Conservation (phyloP, 2,329 filamentous ascomycete species). For the Cercospora beticola region DNA sequence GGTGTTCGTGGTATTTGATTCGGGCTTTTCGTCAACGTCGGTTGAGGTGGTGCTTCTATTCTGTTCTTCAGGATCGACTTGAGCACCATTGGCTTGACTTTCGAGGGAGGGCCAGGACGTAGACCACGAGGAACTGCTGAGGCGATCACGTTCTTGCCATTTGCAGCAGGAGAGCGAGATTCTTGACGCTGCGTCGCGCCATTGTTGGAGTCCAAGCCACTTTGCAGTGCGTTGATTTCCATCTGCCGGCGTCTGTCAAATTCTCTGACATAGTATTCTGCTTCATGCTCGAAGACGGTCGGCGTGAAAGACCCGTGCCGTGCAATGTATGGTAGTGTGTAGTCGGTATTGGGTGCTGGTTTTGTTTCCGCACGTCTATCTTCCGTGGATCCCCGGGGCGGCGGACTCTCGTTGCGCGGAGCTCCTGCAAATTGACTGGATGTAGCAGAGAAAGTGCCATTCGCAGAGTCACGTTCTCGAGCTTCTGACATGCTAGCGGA, state of each 20-base stretch:
- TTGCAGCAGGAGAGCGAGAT: background rate
- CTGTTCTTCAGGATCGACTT: background rate
- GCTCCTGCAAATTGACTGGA: background rate
- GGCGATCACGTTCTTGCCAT: background rate
- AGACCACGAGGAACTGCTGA: background rate
- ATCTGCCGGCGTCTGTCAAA: background rate
- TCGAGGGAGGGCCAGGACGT: background rate
- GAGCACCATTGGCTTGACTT: background rate
- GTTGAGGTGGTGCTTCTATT: background rate
- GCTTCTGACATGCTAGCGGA: background rate
- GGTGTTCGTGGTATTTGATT: background rate
- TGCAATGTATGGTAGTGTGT: background rate
- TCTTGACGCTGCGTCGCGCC: background rate
- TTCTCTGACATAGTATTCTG: background rate
- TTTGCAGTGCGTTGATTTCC: background rate
- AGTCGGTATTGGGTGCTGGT: background rate
- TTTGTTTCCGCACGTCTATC: background rate
- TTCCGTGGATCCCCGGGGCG: background rate
- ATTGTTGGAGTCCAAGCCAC: background rate
- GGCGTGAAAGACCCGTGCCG: background rate
- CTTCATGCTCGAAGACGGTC: background rate
- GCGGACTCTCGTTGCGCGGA: background rate
- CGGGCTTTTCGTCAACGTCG: background rate
- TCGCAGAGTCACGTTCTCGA: background rate
- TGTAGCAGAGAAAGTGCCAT: background rate